Conservation (phyloP, 352 stramenopile species). For the Aphanomyces cochlioides region DNA sequence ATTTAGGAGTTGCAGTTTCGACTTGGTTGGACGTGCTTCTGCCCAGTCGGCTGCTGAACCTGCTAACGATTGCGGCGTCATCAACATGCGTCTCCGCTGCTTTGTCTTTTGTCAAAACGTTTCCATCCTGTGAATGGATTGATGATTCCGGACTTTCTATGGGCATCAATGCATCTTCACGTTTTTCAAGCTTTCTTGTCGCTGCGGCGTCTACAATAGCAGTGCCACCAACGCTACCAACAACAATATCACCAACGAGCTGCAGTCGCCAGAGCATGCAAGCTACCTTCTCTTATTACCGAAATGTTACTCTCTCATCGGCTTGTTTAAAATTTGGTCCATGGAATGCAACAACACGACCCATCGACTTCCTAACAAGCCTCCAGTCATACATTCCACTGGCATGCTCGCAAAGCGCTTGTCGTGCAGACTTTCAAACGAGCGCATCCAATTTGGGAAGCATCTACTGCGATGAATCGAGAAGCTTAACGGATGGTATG, state of each 20-base stretch:
- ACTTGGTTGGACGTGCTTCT: neutral
- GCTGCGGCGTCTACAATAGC: neutral
- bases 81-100: neutral
- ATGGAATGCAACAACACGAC: neutral
- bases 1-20: neutral
- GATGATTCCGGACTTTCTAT: neutral
- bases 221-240: neutral
- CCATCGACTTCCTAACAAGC: neutral
- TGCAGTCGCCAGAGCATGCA: neutral
- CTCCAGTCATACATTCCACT: neutral
- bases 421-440: neutral
- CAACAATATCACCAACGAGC: neutral
- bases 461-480: neutral
- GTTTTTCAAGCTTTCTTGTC: neutral
- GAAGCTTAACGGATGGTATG: neutral
- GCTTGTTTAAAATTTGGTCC: neutral
- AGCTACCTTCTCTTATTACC: neutral
- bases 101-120: neutral
- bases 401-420: neutral
- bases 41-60: neutral
- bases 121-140: neutral
- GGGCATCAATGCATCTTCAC: neutral
- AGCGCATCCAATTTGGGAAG: neutral
- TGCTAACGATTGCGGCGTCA: neutral
- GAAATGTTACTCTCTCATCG: neutral